A percentile compares a stretch with the other conserved stretches of the same genome.
These are phyloP conservation scores for Entrophospora sp. DNA, from an alignment of 192 early-diverging fungal species.

Conservation along the genomic window DNA sequence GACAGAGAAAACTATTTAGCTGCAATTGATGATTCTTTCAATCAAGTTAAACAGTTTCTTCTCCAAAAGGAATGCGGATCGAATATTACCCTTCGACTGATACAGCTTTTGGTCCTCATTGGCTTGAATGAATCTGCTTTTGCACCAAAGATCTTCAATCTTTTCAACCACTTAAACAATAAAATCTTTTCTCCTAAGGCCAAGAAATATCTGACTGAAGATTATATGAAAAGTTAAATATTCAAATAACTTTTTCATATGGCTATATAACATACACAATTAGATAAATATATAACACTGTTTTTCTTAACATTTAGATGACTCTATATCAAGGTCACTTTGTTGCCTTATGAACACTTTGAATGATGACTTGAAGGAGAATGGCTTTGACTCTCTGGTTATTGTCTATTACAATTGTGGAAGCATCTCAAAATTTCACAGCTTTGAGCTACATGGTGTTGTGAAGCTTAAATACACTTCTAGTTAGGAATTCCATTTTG, in stretches of 20 bases:
- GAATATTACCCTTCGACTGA: background rate
- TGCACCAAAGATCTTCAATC: background rate
- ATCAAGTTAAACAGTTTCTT: background rate
- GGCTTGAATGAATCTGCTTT: conserved; percentile 2
- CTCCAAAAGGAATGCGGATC: background rate
- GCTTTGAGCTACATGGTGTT: background rate
- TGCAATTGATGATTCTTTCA: background rate
- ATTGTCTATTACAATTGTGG: background rate
- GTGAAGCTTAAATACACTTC: background rate
- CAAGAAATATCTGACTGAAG: background rate
- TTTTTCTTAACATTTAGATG: no score
- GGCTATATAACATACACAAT: no score
- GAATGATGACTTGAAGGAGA: background rate
- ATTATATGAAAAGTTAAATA: no score
- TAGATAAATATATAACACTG: no score
- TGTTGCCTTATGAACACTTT: background rate
- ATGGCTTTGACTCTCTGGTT: conserved; percentile 3
- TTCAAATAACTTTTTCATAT: background rate
- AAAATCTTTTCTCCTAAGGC: background rate
- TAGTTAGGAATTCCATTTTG: background rate
- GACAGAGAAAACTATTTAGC: background rate
- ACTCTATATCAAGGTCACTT: no score
- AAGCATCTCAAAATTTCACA: background rate
- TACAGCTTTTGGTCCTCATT: conserved; percentile 6
- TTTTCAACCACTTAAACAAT: conserved; percentile 1